These are phyloP conservation scores for Canna indica DNA, from an alignment of 176 grass and related monocot genomes.

Conservation along the genomic window DNA sequence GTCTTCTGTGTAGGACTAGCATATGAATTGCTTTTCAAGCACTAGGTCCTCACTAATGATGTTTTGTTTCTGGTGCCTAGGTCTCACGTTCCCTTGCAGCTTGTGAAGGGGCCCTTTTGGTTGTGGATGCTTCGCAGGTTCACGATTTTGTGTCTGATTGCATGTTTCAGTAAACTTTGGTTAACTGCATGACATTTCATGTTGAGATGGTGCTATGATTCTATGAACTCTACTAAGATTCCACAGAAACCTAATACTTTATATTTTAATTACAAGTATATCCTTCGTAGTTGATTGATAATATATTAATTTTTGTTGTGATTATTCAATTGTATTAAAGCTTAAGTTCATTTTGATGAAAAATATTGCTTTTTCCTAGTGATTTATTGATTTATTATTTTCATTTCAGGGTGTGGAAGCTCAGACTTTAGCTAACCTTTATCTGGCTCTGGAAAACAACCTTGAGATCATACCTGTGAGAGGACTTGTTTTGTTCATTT, in stretches of 20 bases:
- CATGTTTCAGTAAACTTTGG: constrained; percentile 39
- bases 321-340: too few species aligned
- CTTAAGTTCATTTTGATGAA: too few species aligned
- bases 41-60: not conserved
- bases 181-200: not conserved
- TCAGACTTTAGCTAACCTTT: constrained; percentile 92
- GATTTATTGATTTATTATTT: constrained; percentile 5
- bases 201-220: not conserved
- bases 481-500: constrained; percentile 5
- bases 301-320: constrained; percentile 11
- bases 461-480: constrained; percentile 95
- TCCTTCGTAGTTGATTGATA: not conserved
- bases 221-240: not conserved
- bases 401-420: constrained; percentile 91
- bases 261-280: not conserved
- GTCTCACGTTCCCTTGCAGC: constrained; percentile 97
- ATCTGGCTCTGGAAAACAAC: constrained; percentile 86
- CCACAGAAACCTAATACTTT: not conserved
- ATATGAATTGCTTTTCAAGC: not conserved
- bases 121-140: constrained; percentile 99
- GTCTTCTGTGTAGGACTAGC: not conserved
- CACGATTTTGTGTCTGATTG: constrained; percentile 51
- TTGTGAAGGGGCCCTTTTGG: constrained; percentile 93
- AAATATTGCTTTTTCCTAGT: too few species aligned
- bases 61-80: constrained; percentile 34